Evolutionary conservation across 2,329 filamentous ascomycete genomes (phyloP).

Genomic region (Talaromyces sp.): DNA sequence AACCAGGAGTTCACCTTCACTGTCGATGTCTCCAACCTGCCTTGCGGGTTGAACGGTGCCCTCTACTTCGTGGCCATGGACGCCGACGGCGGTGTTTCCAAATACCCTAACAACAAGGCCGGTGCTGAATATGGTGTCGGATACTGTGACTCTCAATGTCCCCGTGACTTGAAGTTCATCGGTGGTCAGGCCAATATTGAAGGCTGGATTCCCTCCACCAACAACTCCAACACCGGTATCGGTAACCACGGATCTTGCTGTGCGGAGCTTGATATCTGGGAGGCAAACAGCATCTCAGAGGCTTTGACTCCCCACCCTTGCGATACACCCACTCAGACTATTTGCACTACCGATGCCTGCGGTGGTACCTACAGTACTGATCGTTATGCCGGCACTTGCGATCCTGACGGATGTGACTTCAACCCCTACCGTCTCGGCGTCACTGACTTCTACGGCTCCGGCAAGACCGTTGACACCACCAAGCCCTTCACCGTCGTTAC

Average conservation of each 20-base stretch:
- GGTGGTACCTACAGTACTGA: constrained; percentile 52
- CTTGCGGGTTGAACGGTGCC: constrained; percentile 69
- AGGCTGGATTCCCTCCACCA: constrained; percentile 50
- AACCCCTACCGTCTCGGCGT: constrained; percentile 65
- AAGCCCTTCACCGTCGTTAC: constrained; percentile 63
- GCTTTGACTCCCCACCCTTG: constrained; percentile 66
- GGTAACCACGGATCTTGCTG: constrained; percentile 61
- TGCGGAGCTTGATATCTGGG: constrained; percentile 67
- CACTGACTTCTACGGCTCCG: constrained; percentile 59
- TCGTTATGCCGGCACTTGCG: constrained; percentile 61
- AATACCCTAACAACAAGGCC: constrained; percentile 52
- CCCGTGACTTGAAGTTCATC: constrained; percentile 52
- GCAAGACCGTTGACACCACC: constrained; percentile 57
- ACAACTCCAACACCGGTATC: constrained; percentile 53
- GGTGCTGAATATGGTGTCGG: constrained; percentile 61
- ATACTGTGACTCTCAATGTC: constrained; percentile 62
- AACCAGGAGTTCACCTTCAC: constrained; percentile 70
- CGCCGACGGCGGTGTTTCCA: constrained; percentile 55
- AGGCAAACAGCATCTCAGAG: constrained; percentile 63
- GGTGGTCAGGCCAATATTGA: constrained; percentile 55
- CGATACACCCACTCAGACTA: constrained; percentile 47
- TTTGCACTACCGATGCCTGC: constrained; percentile 52
- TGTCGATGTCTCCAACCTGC: constrained; percentile 64
- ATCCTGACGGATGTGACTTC: constrained; percentile 68
- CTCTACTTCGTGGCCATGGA: constrained; percentile 57